Conservation (phyloP, 345 rosid species). For the Bretschneidera sinensis region DNA sequence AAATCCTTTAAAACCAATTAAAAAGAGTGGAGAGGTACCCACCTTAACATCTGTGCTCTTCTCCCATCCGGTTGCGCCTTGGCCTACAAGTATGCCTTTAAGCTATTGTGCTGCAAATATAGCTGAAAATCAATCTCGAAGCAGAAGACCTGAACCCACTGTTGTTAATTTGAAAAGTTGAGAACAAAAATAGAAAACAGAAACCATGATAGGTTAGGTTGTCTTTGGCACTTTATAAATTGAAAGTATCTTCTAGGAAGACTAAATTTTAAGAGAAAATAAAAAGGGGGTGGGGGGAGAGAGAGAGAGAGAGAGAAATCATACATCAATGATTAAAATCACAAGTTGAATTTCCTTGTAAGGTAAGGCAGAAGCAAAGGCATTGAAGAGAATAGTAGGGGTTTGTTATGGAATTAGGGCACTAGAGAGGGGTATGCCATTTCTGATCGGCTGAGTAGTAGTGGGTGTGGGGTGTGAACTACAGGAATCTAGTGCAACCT, state of each 20-base stretch:
- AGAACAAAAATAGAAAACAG: too few relatives aligned
- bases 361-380: neutral
- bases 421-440: neutral
- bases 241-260: neutral
- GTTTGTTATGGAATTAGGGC: conserved; percentile 17
- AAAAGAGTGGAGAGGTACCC: neutral
- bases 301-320: conserved; percentile 2
- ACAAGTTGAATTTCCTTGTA: neutral
- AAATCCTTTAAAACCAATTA: neutral
- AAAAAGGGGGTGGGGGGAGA: too few relatives aligned
- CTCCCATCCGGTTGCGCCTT: neutral
- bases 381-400: conserved; percentile 11
- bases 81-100: too few relatives aligned
- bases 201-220: too few relatives aligned
- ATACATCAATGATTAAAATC: conserved; percentile 9
- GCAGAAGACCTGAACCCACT: too few relatives aligned
- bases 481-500: neutral
- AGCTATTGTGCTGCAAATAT: too few relatives aligned
- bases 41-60: neutral
- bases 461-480: neutral
- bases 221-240: too few relatives aligned
- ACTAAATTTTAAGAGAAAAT: neutral
- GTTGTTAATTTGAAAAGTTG: too few relatives aligned
- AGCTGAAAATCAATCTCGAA: too few relatives aligned
- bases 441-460: neutral